A percentile compares a stretch with the other conserved stretches of the same genome.
phyloP scores from a whole-genome alignment of 306 rosid species.

The Urtica urens region DNA sequence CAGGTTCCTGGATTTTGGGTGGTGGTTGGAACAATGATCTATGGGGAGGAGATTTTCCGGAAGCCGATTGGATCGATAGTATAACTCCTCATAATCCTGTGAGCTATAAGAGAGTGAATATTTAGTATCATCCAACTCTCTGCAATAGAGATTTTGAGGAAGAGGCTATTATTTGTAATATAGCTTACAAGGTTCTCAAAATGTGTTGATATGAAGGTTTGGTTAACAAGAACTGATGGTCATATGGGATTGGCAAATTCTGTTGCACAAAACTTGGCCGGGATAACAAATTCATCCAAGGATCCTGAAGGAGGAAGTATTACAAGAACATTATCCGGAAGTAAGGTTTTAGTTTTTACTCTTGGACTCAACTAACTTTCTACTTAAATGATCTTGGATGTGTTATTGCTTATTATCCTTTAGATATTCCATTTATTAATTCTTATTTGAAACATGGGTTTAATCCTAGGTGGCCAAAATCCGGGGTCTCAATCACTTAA shows the following conservation, averaged over 20 bases:
- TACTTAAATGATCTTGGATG: too few relatives aligned
- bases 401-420: too few relatives aligned
- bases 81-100: constrained; percentile 67
- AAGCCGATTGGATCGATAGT: constrained; percentile 69
- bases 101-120: constrained; percentile 20
- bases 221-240: constrained; percentile 72
- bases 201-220: constrained; percentile 38
- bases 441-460: too few relatives aligned
- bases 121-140: too few relatives aligned
- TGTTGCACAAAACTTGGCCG: constrained; percentile 50
- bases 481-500: too few relatives aligned
- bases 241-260: constrained; percentile 85
- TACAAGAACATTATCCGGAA: constrained; percentile 43
- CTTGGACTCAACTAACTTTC: too few relatives aligned
- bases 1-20: constrained; percentile 85
- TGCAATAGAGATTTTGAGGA: constrained; percentile 4
- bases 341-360: too few relatives aligned
- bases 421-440: too few relatives aligned
- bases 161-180: not conserved
- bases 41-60: constrained; percentile 81
- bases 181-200: not conserved
- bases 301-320: constrained; percentile 72
- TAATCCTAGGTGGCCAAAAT: too few relatives aligned
- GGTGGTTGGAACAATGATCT: constrained; percentile 91
- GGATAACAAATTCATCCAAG: constrained; percentile 39